Conservation (phyloP, 2,329 filamentous ascomycete genomes). For the Chrysoporthe deuterocubensis region DNA sequence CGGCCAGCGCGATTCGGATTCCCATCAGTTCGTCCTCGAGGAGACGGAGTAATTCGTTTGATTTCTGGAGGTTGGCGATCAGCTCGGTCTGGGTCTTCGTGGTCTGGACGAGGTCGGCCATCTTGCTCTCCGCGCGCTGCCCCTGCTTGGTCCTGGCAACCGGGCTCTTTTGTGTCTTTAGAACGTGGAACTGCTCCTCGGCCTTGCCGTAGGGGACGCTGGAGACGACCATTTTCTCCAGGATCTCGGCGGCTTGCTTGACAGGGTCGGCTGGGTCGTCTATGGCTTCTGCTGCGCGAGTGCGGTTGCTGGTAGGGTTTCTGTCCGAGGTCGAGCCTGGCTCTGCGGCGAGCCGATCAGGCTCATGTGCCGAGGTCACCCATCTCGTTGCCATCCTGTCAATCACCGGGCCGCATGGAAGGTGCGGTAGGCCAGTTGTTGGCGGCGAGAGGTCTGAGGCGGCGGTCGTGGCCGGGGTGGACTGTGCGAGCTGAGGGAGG, state of each 20-base stretch:
- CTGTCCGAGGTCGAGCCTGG: neutral
- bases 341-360: neutral
- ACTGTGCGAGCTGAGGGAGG: too few species aligned
- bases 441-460: neutral
- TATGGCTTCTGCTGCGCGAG: neutral
- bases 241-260: neutral
- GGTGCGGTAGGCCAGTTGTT: neutral
- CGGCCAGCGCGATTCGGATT: neutral
- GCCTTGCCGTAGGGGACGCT: neutral
- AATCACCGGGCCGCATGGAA: neutral
- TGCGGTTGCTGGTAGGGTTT: neutral
- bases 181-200: neutral
- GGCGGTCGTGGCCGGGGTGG: neutral
- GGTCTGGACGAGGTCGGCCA: conserved; percentile 1
- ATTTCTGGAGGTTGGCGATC: conserved; percentile 18
- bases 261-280: neutral
- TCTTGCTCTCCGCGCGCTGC: neutral
- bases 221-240: neutral
- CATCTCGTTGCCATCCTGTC: neutral
- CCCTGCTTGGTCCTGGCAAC: neutral
- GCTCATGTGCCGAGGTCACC: neutral
- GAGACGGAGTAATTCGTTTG: conserved; percentile 30
- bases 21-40: neutral
- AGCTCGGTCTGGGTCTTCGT: conserved; percentile 8
- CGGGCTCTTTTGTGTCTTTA: neutral